Conservation (phyloP, 805 yeast species). For the Candida wancherniae region DNA sequence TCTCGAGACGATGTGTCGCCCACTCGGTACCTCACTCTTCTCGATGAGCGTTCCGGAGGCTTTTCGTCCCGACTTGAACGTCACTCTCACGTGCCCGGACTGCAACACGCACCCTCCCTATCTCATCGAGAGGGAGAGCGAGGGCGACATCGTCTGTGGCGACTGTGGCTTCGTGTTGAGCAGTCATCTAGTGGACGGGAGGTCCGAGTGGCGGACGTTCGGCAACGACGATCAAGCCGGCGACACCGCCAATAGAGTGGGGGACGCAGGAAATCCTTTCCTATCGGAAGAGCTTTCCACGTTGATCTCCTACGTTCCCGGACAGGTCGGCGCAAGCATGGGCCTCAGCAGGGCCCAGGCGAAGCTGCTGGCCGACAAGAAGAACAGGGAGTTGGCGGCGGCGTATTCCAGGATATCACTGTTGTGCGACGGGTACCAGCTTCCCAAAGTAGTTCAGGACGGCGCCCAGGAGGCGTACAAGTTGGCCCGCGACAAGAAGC, state of each 20-base stretch:
- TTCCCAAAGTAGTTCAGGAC: slow-evolving; percentile 93
- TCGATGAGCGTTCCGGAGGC: too few relatives aligned
- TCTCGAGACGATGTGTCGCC: too few relatives aligned
- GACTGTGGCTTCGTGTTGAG: slow-evolving; percentile 91
- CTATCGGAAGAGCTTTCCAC: slow-evolving; percentile 91
- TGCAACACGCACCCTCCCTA: slow-evolving; percentile 96
- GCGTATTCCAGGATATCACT: slow-evolving; percentile 90
- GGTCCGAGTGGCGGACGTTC: slow-evolving; percentile 98
- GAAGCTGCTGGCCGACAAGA: slow-evolving; percentile 77
- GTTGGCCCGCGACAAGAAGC: slow-evolving; percentile 80
- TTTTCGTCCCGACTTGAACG: slow-evolving; percentile 84
- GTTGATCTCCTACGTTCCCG: slow-evolving; percentile 82
- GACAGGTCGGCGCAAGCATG: slow-evolving; percentile 79
- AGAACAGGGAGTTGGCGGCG: slow-evolving; percentile 79
- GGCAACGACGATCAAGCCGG: slow-evolving; percentile 97
- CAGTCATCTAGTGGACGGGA: slow-evolving; percentile 86
- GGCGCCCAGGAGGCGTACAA: slow-evolving; percentile 96
- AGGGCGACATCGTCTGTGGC: slow-evolving; percentile 98
- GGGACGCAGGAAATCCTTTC: slow-evolving; percentile 92
- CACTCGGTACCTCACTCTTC: too few relatives aligned
- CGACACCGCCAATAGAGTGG: slow-evolving; percentile 98
- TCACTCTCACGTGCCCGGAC: slow-evolving; percentile 90
- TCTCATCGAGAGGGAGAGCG: slow-evolving; percentile 88
- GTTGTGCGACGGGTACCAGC: slow-evolving; percentile 94
- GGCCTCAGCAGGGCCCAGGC: slow-evolving; percentile 89